Evolutionary conservation across 495 filamentous ascomycete species (phyloP).

Genomic region (Polyplosphaeria fusca): DNA sequence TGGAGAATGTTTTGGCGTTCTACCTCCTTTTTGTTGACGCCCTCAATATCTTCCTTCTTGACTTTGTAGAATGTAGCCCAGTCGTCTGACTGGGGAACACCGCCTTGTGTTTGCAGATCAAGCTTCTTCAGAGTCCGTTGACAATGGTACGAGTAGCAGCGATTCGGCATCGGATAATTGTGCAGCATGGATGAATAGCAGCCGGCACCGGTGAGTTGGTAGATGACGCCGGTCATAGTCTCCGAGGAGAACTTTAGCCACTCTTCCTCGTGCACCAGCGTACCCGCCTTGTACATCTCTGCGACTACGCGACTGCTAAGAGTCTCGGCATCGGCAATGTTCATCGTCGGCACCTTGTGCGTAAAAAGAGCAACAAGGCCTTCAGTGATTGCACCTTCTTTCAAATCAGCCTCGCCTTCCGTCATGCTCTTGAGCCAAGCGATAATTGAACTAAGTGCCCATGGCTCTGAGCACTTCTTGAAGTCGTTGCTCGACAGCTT

Average conservation of each 20-base stretch:
- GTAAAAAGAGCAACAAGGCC: slow-evolving; percentile 89
- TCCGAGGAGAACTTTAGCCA: slow-evolving; percentile 90
- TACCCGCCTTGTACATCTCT: slow-evolving; percentile 75
- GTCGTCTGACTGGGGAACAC: slow-evolving; percentile 67
- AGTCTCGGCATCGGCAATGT: slow-evolving; percentile 91
- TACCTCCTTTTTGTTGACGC: slow-evolving; percentile 77
- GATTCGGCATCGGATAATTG: slow-evolving; percentile 64
- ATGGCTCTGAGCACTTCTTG: slow-evolving; percentile 82
- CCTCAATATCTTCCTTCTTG: slow-evolving; percentile 67
- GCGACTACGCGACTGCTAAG: slow-evolving; percentile 74
- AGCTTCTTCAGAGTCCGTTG: slow-evolving; percentile 92
- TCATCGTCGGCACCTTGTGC: slow-evolving; percentile 97
- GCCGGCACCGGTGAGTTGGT: slow-evolving; percentile 86
- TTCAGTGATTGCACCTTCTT: slow-evolving; percentile 75
- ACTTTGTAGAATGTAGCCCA: slow-evolving; percentile 92
- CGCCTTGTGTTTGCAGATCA: slow-evolving; percentile 69
- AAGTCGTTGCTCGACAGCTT: slow-evolving; percentile 82
- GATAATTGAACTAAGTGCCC: slow-evolving; percentile 86
- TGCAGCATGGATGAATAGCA: slow-evolving; percentile 88
- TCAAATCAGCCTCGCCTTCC: slow-evolving; percentile 79
- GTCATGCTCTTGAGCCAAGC: slow-evolving; percentile 84
- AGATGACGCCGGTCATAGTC: slow-evolving; percentile 79
- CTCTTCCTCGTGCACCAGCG: slow-evolving; percentile 85
- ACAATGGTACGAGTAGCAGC: slow-evolving; percentile 94
- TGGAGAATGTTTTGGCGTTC: slow-evolving; percentile 92